Evolutionary conservation across 1,139 yeast genomes (phyloP).

Genomic region (Yamadazyma aaseri): DNA sequence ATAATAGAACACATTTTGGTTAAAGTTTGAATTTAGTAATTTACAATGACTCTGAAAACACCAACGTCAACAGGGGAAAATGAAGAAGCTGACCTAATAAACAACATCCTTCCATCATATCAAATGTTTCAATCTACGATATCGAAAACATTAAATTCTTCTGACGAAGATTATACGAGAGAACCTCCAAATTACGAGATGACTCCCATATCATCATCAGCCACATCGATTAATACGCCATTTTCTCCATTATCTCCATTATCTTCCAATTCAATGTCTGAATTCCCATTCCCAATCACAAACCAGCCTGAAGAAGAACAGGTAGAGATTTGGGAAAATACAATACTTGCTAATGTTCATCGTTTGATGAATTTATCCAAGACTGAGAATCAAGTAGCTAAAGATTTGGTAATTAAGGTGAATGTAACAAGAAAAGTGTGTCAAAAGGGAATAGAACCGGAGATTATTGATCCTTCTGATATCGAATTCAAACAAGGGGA

Average conservation of each 20-base stretch:
- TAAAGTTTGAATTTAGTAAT: too few species aligned
- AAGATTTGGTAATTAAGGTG: slow-evolving; percentile 31
- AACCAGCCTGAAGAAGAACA: slow-evolving; percentile 23
- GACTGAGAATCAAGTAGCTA: slow-evolving; percentile 24
- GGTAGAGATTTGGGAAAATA: slow-evolving; percentile 41
- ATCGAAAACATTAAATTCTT: slow-evolving; percentile 36
- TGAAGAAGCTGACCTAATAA: slow-evolving; percentile 31
- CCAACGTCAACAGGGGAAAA: not conserved
- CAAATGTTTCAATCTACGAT: slow-evolving; percentile 48
- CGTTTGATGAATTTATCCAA: slow-evolving; percentile 35
- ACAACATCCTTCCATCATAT: slow-evolving; percentile 46
- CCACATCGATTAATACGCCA: slow-evolving; percentile 16
- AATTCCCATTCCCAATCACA: slow-evolving; percentile 18
- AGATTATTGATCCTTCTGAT: slow-evolving; percentile 27
- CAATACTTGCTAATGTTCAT: slow-evolving; percentile 45
- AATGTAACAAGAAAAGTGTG: slow-evolving; percentile 42
- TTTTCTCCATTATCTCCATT: slow-evolving; percentile 20
- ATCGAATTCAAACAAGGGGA: slow-evolving; percentile 41
- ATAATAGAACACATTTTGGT: not conserved
- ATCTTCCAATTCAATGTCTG: slow-evolving; percentile 7
- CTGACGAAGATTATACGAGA: slow-evolving; percentile 39
- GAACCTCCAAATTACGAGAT: slow-evolving; percentile 47
- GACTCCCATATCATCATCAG: slow-evolving; percentile 29
- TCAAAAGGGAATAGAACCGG: slow-evolving; percentile 40
- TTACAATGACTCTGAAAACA: too few species aligned